Evolutionary conservation across 306 rosid species (phyloP), one percentile per base, ranked within the genome.

Genomic region (Trichosanthes truncata): DNA sequence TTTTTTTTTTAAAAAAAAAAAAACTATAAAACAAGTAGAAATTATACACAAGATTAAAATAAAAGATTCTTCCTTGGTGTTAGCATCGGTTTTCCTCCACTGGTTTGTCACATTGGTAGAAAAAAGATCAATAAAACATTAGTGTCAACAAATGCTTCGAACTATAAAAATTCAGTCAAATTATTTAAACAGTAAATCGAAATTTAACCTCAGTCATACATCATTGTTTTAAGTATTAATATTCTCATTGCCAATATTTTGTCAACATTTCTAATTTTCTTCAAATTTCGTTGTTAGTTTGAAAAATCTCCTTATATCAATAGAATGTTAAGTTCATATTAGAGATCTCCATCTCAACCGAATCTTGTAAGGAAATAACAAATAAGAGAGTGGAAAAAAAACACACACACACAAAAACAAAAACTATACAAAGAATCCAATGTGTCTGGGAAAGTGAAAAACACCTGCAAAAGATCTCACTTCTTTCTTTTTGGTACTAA

Each of bases 391-490:
- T 72, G 6, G 5, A 21, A 61, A 7, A 18, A 3, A 1, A 1
- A 9, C 0, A 25, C 2, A 29, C 2, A 29, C 2, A 29, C 33
- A 36, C 5, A n/a, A n/a, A n/a, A n/a, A n/a, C n/a, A 17, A 29
- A 61, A 61, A 31, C 43, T 13, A 43, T 10, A 43, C 9, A 45
- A 72, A 45, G 78, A 33, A 74, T 74, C 78, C 62, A 52, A 33
- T 74, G 59, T 25, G 78, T 74, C 62, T 74, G 15, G 48, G 78
- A 51, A 51, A 74, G 62, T 4, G 48, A 33, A 48, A 31, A 74
- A 20, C 78, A 74, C 48, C 48, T 52, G 63, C 59, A 33, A 74
- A 74, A 74, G 41, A 49, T 74, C 63, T 25, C 62, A 74, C 21
- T 71, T 71, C 63, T 51, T 33, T 18, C 56, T 3, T 48, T 68